Evolutionary conservation across 1,284 basidiomycete genomes (phyloP).

Genomic region (Fomitopsis palustris): DNA sequence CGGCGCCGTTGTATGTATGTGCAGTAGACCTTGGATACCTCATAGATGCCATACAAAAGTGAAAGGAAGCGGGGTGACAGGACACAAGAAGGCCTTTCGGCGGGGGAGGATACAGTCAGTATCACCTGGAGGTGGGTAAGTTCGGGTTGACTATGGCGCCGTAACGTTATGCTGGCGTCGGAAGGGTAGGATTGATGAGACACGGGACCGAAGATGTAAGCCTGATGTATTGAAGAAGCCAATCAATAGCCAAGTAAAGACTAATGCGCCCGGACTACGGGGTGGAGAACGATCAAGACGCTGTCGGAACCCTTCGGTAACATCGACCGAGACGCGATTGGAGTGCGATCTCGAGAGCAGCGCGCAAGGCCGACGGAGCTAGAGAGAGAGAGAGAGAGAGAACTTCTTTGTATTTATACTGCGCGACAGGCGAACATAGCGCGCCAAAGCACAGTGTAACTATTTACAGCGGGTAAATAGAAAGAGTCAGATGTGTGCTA

Average conservation of each 20-base stretch:
- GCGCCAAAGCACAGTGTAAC: too few relatives aligned
- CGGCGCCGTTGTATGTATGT: not conserved
- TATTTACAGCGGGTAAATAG: too few relatives aligned
- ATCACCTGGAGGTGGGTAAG: not conserved
- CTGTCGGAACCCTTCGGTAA: not conserved
- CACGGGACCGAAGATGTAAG: slow-evolving; percentile 1
- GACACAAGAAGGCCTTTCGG: not conserved
- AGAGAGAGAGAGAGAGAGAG: not conserved
- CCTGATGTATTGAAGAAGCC: not conserved
- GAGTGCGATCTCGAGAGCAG: not conserved
- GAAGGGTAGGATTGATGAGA: not conserved
- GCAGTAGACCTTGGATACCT: not conserved
- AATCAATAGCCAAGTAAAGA: not conserved
- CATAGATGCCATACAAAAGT: not conserved
- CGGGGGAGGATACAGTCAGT: not conserved
- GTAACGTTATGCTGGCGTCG: not conserved
- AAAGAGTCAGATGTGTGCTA: too few relatives aligned
- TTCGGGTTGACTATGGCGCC: not conserved
- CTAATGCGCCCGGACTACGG: not conserved
- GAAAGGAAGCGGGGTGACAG: not conserved
- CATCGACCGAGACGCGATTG: not conserved
- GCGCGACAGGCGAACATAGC: too few relatives aligned
- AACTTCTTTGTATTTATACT: too few relatives aligned
- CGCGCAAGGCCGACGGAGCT: not conserved
- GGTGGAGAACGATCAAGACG: not conserved